Evolutionary conservation across 2,329 filamentous ascomycete species (phyloP).

Genomic region (Paecilomyces dactylethromorphus): DNA sequence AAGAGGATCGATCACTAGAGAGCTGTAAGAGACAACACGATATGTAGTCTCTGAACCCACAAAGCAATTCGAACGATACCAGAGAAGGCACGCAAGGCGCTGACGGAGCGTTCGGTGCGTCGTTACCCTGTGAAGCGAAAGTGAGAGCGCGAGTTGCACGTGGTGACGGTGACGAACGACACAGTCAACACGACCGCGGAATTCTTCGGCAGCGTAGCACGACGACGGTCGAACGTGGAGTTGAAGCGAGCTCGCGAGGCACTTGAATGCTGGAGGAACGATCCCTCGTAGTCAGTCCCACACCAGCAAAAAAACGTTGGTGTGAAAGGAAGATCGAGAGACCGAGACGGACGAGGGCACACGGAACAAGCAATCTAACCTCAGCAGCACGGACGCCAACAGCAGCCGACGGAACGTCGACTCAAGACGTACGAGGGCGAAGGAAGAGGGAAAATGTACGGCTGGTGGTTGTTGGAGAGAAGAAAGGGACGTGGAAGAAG

Average conservation of each 20-base stretch:
- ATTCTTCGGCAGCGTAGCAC: slow-evolving; percentile 11
- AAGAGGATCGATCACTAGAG: neutral
- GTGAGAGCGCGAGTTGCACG: slow-evolving; percentile 21
- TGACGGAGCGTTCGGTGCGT: slow-evolving; percentile 5
- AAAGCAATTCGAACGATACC: neutral
- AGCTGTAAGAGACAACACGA: neutral
- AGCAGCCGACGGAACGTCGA: slow-evolving; percentile 9
- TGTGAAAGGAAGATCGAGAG: neutral
- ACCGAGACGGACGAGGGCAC: neutral
- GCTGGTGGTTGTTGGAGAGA: slow-evolving; percentile 13
- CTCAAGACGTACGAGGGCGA: slow-evolving; percentile 10
- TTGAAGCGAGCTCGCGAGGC: neutral
- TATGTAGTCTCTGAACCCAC: neutral
- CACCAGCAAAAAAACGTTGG: neutral
- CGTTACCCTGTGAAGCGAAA: slow-evolving; percentile 15
- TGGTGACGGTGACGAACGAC: slow-evolving; percentile 7
- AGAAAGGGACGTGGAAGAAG: slow-evolving; percentile 13
- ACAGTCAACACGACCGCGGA: neutral
- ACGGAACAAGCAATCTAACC: slow-evolving; percentile 8
- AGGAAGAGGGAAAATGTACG: slow-evolving; percentile 9
- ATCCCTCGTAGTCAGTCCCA: neutral
- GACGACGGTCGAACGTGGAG: slow-evolving; percentile 6
- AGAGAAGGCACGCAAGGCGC: neutral
- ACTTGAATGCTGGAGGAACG: neutral
- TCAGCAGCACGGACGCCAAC: slow-evolving; percentile 15